Conservation (phyloP, 1,284 basidiomycete species). For the Boletellus deceptivus region DNA sequence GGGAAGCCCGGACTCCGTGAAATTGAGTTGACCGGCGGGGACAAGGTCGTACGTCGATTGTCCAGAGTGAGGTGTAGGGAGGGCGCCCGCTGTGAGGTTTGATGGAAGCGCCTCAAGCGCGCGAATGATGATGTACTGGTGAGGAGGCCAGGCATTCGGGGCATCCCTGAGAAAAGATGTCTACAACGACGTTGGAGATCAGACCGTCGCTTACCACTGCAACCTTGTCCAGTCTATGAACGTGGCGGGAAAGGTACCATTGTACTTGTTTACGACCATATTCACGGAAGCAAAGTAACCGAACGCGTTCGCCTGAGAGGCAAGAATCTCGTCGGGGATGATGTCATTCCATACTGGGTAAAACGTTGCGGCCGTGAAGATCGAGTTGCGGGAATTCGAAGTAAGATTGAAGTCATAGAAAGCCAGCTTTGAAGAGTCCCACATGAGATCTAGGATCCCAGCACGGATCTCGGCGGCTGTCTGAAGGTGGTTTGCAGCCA, state of each 20-base stretch:
- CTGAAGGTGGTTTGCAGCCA: conserved; percentile 53
- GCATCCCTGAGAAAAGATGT: conserved; percentile 51
- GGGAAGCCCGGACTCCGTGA: conserved; percentile 66
- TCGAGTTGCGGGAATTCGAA: conserved; percentile 55
- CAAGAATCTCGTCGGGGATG: conserved; percentile 67
- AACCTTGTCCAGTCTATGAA: conserved; percentile 70
- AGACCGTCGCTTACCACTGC: conserved; percentile 61
- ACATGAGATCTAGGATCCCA: conserved; percentile 83
- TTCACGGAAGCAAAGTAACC: conserved; percentile 72
- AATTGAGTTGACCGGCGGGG: conserved; percentile 70
- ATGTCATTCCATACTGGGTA: conserved; percentile 90
- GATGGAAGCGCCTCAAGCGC: conserved; percentile 73
- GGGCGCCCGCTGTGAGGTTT: conserved; percentile 55
- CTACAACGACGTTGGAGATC: not conserved
- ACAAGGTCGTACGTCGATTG: conserved; percentile 67
- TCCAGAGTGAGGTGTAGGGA: conserved; percentile 48
- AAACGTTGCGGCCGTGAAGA: conserved; percentile 74
- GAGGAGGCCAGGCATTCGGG: conserved; percentile 83
- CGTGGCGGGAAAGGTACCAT: conserved; percentile 75
- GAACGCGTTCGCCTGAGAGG: conserved; percentile 62
- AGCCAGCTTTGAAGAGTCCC: conserved; percentile 78
- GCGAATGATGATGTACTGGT: conserved; percentile 78
- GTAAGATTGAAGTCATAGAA: conserved; percentile 88
- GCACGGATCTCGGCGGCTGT: conserved; percentile 58
- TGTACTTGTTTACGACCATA: conserved; percentile 78